Conservation (phyloP, 2,329 filamentous ascomycete genomes). For the Fusarium napiforme region DNA sequence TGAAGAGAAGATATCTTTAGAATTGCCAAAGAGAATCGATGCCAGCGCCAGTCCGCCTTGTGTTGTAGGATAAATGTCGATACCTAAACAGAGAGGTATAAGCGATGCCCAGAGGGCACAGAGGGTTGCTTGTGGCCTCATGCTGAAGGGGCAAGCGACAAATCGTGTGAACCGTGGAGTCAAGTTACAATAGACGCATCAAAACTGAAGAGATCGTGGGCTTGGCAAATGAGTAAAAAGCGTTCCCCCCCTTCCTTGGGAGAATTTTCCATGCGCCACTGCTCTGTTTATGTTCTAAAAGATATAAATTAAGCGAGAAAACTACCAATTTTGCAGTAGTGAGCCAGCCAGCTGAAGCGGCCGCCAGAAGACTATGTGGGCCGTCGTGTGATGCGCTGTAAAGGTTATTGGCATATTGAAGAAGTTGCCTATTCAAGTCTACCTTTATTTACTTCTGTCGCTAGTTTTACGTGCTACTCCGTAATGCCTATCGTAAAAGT, state of each 20-base stretch:
- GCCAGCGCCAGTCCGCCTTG: neutral
- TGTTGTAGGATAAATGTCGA: neutral
- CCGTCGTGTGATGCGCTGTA: neutral
- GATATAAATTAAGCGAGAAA: neutral
- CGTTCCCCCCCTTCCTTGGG: neutral
- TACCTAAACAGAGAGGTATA: rapidly evolving
- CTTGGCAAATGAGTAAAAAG: rapidly evolving
- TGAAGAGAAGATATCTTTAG: neutral
- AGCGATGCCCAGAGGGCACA: neutral
- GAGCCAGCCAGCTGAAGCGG: neutral
- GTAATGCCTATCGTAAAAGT: neutral
- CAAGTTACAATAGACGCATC: rapidly evolving
- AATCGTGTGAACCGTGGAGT: neutral
- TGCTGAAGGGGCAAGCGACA: neutral
- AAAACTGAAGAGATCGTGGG: rapidly evolving
- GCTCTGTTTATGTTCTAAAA: neutral
- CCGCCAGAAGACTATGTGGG: neutral
- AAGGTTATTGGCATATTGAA: neutral
- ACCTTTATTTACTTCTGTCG: too few relatives aligned
- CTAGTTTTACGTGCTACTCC: neutral
- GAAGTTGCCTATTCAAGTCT: neutral
- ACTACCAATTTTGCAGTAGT: neutral
- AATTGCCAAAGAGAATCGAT: neutral
- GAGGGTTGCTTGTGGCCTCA: neutral
- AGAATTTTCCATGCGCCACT: neutral